These are phyloP conservation scores for Aureobasidium sp. DNA, from an alignment of 2,329 filamentous ascomycete genomes.

Conservation along the genomic window DNA sequence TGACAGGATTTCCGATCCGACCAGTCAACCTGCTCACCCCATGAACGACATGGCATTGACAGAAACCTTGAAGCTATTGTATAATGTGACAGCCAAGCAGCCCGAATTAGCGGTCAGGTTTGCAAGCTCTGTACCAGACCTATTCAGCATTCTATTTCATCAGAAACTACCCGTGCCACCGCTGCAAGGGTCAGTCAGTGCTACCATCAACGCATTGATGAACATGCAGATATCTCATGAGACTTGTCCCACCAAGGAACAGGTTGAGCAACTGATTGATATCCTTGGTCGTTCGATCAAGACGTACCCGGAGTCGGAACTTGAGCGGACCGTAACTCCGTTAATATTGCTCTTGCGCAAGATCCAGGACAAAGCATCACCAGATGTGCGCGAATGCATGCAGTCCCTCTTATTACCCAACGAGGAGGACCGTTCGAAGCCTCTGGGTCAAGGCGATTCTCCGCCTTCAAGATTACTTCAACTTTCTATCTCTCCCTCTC, in stretches of 20 bases:
- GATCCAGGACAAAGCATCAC: constrained; percentile 63
- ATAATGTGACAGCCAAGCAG: constrained; percentile 76
- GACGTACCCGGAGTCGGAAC: constrained; percentile 57
- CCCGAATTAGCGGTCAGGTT: constrained; percentile 57
- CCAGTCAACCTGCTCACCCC: constrained; percentile 33
- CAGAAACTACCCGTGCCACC: constrained; percentile 57
- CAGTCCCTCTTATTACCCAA: constrained; percentile 65
- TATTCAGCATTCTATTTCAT: constrained; percentile 62
- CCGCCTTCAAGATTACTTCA: constrained; percentile 70
- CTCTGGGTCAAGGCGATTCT: constrained; percentile 67
- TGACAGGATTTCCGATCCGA: constrained; percentile 15
- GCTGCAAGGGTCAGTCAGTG: constrained; percentile 63
- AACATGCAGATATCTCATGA: constrained; percentile 58
- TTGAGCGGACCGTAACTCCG: constrained; percentile 65
- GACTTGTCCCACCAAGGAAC: constrained; percentile 35
- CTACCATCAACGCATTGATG: constrained; percentile 71
- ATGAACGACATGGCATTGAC: constrained; percentile 74
- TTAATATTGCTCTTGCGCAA: constrained; percentile 66
- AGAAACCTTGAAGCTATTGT: constrained; percentile 81
- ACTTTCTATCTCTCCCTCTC: constrained; percentile 65
- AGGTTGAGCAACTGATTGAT: constrained; percentile 59
- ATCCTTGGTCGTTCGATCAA: constrained; percentile 62
- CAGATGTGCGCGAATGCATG: constrained; percentile 55
- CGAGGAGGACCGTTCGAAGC: constrained; percentile 64
- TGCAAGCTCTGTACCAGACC: constrained; percentile 57